Conservation (phyloP, 768 basidiomycete species). For the Vishniacozyma victoriae region DNA sequence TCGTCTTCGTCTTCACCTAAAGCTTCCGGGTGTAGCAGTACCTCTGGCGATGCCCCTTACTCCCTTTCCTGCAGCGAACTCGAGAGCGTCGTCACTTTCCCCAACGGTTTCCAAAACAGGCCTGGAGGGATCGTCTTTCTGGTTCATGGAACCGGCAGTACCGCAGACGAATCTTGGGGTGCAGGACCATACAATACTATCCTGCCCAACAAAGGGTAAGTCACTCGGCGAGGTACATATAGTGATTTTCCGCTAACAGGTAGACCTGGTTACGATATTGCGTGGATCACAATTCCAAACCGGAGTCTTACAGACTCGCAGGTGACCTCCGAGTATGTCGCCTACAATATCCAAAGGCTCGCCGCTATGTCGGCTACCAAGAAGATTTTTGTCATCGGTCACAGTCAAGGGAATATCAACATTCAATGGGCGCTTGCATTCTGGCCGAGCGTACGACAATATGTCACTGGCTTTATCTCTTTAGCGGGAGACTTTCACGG, state of each 20-base stretch:
- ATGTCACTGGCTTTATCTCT: conserved; percentile 22
- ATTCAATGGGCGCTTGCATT: conserved; percentile 30
- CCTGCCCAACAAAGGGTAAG: conserved; percentile 26
- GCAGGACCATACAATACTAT: conserved; percentile 29
- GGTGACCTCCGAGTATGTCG: conserved; percentile 35
- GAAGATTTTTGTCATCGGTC: conserved; percentile 34
- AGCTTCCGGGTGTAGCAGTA: conserved; percentile 1
- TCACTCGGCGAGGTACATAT: too few species aligned
- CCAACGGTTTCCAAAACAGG: conserved; percentile 21
- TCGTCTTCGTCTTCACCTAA: neutral
- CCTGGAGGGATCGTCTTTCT: conserved; percentile 34
- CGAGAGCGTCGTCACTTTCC: conserved; percentile 25
- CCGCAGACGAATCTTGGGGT: conserved; percentile 33
- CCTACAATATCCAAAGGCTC: conserved; percentile 25
- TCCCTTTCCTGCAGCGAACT: conserved; percentile 13
- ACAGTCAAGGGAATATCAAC: conserved; percentile 32
- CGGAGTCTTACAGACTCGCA: conserved; percentile 30
- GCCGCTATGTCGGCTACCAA: conserved; percentile 20
- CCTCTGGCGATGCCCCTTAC: conserved; percentile 13
- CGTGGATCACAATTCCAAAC: conserved; percentile 25
- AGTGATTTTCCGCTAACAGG: too few species aligned
- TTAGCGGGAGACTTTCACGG: conserved; percentile 35
- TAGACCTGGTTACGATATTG: conserved; percentile 32
- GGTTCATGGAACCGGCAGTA: conserved; percentile 38
- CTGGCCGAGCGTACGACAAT: conserved; percentile 25